Evolutionary conservation across 306 rosid genomes (phyloP), one percentile per base, ranked within the genome.

Genomic region (Neltuma alba): DNA sequence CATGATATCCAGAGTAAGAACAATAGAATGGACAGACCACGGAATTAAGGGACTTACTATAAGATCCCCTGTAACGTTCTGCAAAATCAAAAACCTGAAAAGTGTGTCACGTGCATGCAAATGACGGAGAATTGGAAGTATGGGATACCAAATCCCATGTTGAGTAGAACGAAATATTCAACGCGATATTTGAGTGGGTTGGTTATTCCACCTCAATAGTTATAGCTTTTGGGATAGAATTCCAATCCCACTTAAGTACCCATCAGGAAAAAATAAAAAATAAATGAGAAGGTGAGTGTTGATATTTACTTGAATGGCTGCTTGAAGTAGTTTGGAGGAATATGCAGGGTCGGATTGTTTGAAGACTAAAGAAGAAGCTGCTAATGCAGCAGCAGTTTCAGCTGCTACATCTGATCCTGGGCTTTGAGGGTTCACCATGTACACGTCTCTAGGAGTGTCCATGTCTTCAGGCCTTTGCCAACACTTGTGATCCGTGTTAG

Each of bases 381-480:
- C 97, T 76, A 94, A 61, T 47, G 97, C 94, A 9, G 98, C 98
- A 18, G 96, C 97, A 0, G 97, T 94, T 81, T 91, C 98, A 3
- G 93, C 91, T 23, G 98, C 98, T 0, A 92, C 96, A 83, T 94
- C 96, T 1, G 98, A 92, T 7, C 98, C 97, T 38, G 98, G 97
- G 60, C 76, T 90, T 79, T 89, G 89, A 62, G 92, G 18, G 2
- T 92, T 83, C 15, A 94, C 90, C 79, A 85, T 92, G 77, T 94
- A 94, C 16, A 86, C 96, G 13, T 75, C 85, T 9, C 98, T 88
- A 0, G 94, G 92, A 0, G 98, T 92, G 82, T 92, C 96, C 97
- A 90, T 94, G 70, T 92, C 97, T 79, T 94, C 98, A 0, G 96
- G 97, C 87, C 98, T 90, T 85, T 94, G 96, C 98, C 98, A 92